These are phyloP conservation scores for Breynia disticha DNA, from an alignment of 441 rosid genomes.

Conservation along the genomic window DNA sequence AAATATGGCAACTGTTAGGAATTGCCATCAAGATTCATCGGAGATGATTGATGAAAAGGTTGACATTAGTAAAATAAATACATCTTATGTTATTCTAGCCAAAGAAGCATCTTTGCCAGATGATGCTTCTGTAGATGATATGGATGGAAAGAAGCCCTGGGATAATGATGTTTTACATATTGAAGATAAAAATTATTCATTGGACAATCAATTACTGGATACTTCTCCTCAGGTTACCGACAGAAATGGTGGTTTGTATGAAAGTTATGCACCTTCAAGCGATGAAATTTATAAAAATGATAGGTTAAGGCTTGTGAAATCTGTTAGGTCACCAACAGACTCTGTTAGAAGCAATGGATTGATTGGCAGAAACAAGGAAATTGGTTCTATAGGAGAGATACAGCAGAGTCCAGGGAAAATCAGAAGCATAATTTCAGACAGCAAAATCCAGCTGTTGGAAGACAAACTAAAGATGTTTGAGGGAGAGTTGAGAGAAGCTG, in stretches of 20 bases:
- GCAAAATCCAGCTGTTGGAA: conserved; percentile 31
- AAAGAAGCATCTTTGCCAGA: too few relatives aligned
- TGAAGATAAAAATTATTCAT: conserved; percentile 23
- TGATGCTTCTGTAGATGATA: conserved; percentile 13
- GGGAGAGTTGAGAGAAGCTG: conserved; percentile 86
- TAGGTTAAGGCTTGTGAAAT: conserved; percentile 48
- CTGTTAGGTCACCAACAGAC: conserved; percentile 47
- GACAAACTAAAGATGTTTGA: conserved; percentile 44
- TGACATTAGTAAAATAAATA: too few relatives aligned
- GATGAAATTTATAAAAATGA: conserved; percentile 27
- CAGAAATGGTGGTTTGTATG: conserved; percentile 29
- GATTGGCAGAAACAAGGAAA: conserved; percentile 39
- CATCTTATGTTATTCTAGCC: too few relatives aligned
- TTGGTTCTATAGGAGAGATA: conserved; percentile 12
- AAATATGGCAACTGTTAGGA: conserved; percentile 18
- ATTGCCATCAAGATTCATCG: conserved; percentile 14
- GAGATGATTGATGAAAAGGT: too few relatives aligned
- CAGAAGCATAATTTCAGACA: conserved; percentile 17
- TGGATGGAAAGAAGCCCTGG: conserved; percentile 20
- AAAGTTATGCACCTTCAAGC: conserved; percentile 48
- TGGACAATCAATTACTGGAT: conserved; percentile 24
- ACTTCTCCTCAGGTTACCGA: conserved; percentile 31
- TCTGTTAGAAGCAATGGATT: conserved; percentile 29
- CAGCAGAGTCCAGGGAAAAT: conserved; percentile 3
- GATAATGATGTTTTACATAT: conserved; percentile 14